Conservation (phyloP, 371 early-diverging fungal genomes). For the Blakeslea trispora region DNA sequence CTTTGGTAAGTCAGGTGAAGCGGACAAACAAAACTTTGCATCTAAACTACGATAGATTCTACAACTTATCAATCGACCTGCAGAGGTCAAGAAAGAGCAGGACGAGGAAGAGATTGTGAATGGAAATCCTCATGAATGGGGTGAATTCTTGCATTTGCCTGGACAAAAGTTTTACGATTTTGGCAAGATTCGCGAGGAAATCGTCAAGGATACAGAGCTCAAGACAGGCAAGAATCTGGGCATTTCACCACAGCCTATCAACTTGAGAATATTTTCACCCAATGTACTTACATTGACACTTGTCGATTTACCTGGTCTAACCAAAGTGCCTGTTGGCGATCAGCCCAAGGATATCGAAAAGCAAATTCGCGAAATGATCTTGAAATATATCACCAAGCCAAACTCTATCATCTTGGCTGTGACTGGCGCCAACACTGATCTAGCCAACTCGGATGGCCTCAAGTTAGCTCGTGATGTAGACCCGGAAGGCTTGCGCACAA, state of each 20-base stretch:
- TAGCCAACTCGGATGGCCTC: slow-evolving; percentile 98
- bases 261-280: slow-evolving; percentile 92
- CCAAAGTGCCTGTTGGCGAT: slow-evolving; percentile 97
- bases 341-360: slow-evolving; percentile 99
- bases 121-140: slow-evolving; percentile 87
- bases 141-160: slow-evolving; percentile 95
- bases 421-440: slow-evolving; percentile 96
- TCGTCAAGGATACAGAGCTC: slow-evolving; percentile 87
- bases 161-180: slow-evolving; percentile 92
- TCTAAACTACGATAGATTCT: slow-evolving; percentile 59
- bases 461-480: slow-evolving; percentile 97
- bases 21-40: too few relatives aligned
- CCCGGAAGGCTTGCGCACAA: slow-evolving; percentile 96
- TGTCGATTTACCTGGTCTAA: slow-evolving; percentile 98
- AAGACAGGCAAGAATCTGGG: slow-evolving; percentile 91
- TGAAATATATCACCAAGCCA: slow-evolving; percentile 92
- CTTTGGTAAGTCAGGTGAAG: slow-evolving; percentile 64
- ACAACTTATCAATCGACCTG: slow-evolving; percentile 92
- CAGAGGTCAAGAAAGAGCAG: slow-evolving; percentile 31
- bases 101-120: slow-evolving; percentile 9
- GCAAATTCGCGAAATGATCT: slow-evolving; percentile 95
- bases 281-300: slow-evolving; percentile 96
- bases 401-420: slow-evolving; percentile 98
- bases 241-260: slow-evolving; percentile 94
- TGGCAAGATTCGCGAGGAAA: slow-evolving; percentile 93